Percentiles rank a stretch among this genome's conserved stretches.
Evolutionary conservation across 176 grass and related monocot species (phyloP).

Genomic region (Ampelocalamus luodianensis): DNA sequence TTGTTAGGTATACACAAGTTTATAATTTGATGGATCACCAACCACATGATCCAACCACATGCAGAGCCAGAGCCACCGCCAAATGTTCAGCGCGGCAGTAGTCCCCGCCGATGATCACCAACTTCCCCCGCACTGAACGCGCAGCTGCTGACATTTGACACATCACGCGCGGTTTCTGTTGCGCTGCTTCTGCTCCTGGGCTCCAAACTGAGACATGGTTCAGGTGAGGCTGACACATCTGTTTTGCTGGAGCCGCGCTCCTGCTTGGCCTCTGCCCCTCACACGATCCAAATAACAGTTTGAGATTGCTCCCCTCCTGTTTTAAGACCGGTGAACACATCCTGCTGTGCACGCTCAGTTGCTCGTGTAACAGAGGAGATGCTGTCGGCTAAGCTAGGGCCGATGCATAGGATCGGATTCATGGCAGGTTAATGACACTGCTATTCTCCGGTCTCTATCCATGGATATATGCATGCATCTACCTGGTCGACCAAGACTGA

Average conservation of each 20-base stretch:
- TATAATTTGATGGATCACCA: neutral
- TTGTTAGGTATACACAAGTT: neutral
- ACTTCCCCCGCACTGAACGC: neutral
- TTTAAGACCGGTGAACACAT: slow-evolving; percentile 1
- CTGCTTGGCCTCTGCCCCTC: neutral
- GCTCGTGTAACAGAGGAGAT: neutral
- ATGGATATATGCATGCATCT: neutral
- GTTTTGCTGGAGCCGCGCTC: slow-evolving; percentile 21
- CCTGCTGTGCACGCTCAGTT: neutral
- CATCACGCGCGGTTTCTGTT: neutral
- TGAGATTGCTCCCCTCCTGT: neutral
- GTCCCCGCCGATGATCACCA: neutral
- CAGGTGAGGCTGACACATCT: slow-evolving; percentile 1
- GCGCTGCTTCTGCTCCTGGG: neutral
- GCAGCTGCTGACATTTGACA: neutral
- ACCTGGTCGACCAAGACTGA: neutral
- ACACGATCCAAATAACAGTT: neutral
- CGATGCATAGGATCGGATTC: neutral
- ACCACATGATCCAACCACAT: neutral
- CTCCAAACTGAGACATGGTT: neutral
- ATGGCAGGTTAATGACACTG: too few relatives aligned
- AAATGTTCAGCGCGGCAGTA: neutral
- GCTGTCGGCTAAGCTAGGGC: neutral
- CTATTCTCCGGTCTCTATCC: neutral
- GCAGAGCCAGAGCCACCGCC: neutral